A percentile compares a stretch with the other conserved stretches of the same genome.
phyloP scores from a whole-genome alignment of 495 filamentous ascomycete species.

The Aeminium ludgeri region DNA sequence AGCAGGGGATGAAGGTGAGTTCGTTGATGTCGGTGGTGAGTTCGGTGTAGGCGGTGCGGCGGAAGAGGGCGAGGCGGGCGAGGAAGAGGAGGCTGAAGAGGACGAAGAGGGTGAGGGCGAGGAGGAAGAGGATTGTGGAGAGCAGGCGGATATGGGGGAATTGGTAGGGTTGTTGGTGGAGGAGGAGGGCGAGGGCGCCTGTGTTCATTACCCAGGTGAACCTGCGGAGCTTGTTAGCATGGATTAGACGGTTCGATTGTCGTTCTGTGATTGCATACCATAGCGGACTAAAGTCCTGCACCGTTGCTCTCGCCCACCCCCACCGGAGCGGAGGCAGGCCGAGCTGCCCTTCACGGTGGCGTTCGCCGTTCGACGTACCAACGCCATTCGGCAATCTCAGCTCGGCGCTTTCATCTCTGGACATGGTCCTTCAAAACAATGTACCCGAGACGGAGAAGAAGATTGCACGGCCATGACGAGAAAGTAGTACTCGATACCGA shows the following conservation, averaged over 20 bases:
- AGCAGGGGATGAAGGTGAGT: neutral
- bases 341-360: no score
- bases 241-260: neutral
- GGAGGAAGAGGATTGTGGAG: constrained; percentile 2
- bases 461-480: no score
- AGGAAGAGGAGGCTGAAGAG: constrained; percentile 4
- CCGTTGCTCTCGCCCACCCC: no score
- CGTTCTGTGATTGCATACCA: neutral
- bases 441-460: no score
- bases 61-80: constrained; percentile 1
- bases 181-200: constrained; percentile 2
- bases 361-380: no score
- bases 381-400: no score
- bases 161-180: constrained; percentile 5
- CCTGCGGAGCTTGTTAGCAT: constrained; percentile 1
- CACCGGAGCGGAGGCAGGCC: no score
- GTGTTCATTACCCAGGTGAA: constrained; percentile 10
- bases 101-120: constrained; percentile 1
- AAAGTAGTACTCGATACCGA: no score
- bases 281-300: constrained; percentile 7
- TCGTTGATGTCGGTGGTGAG: neutral
- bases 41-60: neutral
- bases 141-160: constrained; percentile 5
- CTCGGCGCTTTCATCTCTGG: no score
- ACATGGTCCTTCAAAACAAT: no score